phyloP scores from a whole-genome alignment of 192 early-diverging fungal genomes.

The Cetraspora pellucida region DNA sequence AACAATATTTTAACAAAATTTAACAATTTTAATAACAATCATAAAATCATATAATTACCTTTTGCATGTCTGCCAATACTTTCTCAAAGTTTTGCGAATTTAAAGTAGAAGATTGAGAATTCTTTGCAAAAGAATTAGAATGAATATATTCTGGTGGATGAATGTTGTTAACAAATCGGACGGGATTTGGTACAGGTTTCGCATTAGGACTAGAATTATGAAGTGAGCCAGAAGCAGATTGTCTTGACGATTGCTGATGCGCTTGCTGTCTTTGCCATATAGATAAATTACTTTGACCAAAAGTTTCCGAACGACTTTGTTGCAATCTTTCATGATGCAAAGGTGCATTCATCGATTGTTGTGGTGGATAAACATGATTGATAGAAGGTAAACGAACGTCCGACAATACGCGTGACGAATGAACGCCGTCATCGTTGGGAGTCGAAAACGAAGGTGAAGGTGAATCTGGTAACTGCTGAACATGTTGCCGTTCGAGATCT shows the following conservation, averaged over 20 bases:
- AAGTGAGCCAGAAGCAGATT: neutral
- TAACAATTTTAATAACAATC: too few relatives aligned
- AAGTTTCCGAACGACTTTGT: neutral
- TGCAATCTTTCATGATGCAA: neutral
- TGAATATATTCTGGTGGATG: neutral
- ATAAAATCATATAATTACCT: neutral
- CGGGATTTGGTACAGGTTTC: neutral
- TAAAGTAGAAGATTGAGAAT: neutral
- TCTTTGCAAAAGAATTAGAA: neutral
- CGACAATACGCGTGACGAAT: neutral
- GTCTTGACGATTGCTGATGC: neutral
- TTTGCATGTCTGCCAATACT: neutral
- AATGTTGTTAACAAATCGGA: slow-evolving; percentile 13
- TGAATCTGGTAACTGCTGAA: neutral
- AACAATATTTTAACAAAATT: too few relatives aligned
- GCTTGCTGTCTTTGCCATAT: neutral
- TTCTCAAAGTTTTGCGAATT: neutral
- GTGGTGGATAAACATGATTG: neutral
- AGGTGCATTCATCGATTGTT: too few relatives aligned
- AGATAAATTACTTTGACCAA: neutral
- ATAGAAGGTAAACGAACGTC: neutral
- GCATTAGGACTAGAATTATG: neutral
- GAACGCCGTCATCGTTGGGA: neutral
- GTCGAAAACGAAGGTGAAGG: neutral
- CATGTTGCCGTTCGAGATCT: neutral